Conservation (phyloP, 108 stramenopile genomes). For the Cyclotella choctawhatcheeana region DNA sequence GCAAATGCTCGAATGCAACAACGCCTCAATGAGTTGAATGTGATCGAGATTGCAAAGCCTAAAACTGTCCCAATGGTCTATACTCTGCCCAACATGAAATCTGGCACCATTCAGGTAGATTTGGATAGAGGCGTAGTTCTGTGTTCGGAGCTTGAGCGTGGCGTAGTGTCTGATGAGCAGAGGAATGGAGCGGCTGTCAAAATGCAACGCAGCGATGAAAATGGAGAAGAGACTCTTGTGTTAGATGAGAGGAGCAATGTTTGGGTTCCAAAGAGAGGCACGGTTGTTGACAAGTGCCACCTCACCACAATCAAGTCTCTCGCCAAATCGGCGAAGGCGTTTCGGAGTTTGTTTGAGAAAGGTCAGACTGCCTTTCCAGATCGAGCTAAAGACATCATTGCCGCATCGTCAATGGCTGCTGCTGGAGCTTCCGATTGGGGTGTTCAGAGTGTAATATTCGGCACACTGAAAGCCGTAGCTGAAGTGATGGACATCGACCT, state of each 20-base stretch:
- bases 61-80: background rate
- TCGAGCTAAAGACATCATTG: background rate
- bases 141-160: background rate
- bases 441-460: background rate
- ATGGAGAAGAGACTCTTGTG: background rate
- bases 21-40: slow-evolving; percentile 1
- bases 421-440: slow-evolving; percentile 1
- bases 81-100: background rate
- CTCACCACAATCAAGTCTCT: background rate
- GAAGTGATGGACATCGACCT: background rate
- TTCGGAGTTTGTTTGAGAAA: background rate
- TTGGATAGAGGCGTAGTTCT: background rate
- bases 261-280: background rate
- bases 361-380: background rate
- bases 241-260: slow-evolving; percentile 4
- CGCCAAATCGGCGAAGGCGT: background rate
- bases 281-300: background rate
- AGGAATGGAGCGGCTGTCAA: background rate
- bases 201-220: background rate
- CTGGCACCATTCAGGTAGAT: background rate
- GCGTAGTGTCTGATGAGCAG: background rate
- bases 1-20: background rate
- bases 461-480: background rate
- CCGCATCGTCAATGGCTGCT: background rate
- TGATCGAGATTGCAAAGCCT: background rate